phyloP scores from a whole-genome alignment of 805 yeast genomes.

The Candida stauntonica region DNA sequence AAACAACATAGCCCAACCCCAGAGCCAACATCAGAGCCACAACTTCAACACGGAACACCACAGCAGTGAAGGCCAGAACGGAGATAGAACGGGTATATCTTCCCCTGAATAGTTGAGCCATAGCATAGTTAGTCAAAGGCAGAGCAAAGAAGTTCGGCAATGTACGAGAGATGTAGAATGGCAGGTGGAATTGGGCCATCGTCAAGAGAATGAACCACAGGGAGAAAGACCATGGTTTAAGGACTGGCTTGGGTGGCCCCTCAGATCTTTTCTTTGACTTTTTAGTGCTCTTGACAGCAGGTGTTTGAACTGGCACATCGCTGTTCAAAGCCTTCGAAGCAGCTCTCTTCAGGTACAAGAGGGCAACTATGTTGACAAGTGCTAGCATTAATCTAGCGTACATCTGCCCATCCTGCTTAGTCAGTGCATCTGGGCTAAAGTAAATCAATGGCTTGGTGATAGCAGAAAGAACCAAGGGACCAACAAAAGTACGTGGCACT shows the following conservation, averaged over 20 bases:
- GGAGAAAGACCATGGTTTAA: slow-evolving; percentile 31
- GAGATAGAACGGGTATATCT: slow-evolving; percentile 41
- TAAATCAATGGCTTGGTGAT: slow-evolving; percentile 37
- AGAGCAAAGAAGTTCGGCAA: slow-evolving; percentile 79
- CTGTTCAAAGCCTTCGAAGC: slow-evolving; percentile 31
- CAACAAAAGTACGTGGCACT: slow-evolving; percentile 82
- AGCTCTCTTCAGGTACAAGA: slow-evolving; percentile 44
- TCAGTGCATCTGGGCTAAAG: slow-evolving; percentile 19
- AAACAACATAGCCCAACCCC: slow-evolving; percentile 40
- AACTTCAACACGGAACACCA: slow-evolving; percentile 70
- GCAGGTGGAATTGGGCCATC: slow-evolving; percentile 70
- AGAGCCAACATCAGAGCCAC: slow-evolving; percentile 50
- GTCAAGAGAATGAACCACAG: slow-evolving; percentile 58
- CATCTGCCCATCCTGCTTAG: slow-evolving; percentile 49
- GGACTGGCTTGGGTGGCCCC: slow-evolving; percentile 2
- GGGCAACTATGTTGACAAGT: slow-evolving; percentile 47
- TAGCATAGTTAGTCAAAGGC: slow-evolving; percentile 60
- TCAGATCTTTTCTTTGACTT: slow-evolving; percentile 3
- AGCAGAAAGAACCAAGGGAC: slow-evolving; percentile 52
- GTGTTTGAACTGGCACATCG: neutral
- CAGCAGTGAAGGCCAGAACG: slow-evolving; percentile 56
- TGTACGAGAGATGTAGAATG: slow-evolving; percentile 78
- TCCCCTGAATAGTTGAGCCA: slow-evolving; percentile 48
- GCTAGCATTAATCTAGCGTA: slow-evolving; percentile 61
- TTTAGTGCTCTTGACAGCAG: slow-evolving; percentile 3